A percentile compares a stretch with the other conserved stretches of the same genome.
Evolutionary conservation across 768 basidiomycete genomes (phyloP).

Genomic region (Boletales sp.): DNA sequence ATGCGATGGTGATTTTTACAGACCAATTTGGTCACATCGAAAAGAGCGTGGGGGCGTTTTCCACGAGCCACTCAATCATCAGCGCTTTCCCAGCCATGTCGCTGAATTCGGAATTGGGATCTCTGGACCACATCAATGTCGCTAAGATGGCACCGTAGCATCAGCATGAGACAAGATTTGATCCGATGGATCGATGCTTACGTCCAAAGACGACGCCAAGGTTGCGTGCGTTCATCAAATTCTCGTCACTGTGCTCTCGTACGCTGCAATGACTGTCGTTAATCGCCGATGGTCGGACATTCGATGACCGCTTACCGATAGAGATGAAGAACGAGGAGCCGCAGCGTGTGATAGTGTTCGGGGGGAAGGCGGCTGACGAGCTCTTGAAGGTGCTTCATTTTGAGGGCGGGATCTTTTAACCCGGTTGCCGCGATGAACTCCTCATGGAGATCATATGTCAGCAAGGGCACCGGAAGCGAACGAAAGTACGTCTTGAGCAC

Average conservation of each 20-base stretch:
- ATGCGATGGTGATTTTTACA: neutral
- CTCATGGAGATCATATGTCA: constrained; percentile 90
- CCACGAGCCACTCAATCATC: constrained; percentile 91
- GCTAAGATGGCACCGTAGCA: constrained; percentile 44
- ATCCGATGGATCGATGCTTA: constrained; percentile 40
- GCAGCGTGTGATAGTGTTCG: constrained; percentile 85
- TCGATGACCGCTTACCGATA: constrained; percentile 54
- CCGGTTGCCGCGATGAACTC: constrained; percentile 78
- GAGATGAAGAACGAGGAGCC: constrained; percentile 81
- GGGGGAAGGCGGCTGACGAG: constrained; percentile 75
- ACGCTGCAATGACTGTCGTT: constrained; percentile 38
- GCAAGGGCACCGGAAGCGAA: constrained; percentile 82
- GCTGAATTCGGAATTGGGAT: constrained; percentile 85
- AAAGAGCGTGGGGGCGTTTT: constrained; percentile 69
- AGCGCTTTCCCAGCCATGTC: constrained; percentile 98
- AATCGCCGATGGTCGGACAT: neutral
- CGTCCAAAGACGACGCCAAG: constrained; percentile 98
- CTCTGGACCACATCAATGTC: constrained; percentile 88
- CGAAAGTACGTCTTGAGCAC: constrained; percentile 97
- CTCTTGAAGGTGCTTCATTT: constrained; percentile 58
- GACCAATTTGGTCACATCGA: constrained; percentile 4
- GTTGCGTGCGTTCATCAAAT: constrained; percentile 94
- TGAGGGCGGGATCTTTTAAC: constrained; percentile 58
- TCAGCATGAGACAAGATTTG: neutral
- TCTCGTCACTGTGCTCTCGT: constrained; percentile 61